Evolutionary conservation across 257 asterid genomes (phyloP).

Genomic region (Galeopsis tetrahit): DNA sequence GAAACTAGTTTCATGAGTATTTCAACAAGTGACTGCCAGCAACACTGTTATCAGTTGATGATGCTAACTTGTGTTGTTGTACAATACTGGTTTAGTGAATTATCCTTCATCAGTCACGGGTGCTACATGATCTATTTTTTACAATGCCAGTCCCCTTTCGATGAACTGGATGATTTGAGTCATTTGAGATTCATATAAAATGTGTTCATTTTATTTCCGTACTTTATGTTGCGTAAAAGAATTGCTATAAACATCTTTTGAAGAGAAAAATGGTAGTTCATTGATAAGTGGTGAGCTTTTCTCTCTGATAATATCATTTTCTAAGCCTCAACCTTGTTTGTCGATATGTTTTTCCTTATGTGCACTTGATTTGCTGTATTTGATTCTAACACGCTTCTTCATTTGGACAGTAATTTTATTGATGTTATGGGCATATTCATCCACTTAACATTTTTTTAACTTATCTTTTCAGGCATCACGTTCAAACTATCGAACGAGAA

Average conservation of each 20-base stretch:
- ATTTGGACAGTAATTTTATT: background rate
- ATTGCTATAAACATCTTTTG: background rate
- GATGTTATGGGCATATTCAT: background rate
- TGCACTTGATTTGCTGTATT: background rate
- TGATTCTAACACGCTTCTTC: background rate
- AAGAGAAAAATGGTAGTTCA: background rate
- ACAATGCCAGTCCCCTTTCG: background rate
- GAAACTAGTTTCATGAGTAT: background rate
- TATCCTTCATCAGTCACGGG: background rate
- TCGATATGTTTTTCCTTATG: background rate
- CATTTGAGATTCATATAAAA: background rate
- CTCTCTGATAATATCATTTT: slow-evolving; percentile 9
- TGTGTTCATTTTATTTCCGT: background rate
- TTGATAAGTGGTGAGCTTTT: background rate
- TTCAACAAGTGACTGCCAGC: slow-evolving; percentile 14
- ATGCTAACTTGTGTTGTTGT: background rate
- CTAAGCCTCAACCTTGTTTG: background rate
- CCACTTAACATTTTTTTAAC: slow-evolving; percentile 4
- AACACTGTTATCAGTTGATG: background rate
- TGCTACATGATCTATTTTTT: background rate
- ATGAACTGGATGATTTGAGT: background rate
- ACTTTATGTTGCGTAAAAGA: background rate
- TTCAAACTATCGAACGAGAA: slow-evolving; percentile 32
- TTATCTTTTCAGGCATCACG: slow-evolving; percentile 34
- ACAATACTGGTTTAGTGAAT: background rate